Conservation (phyloP, 805 yeast genomes). For the Wickerhamiella parazyma region DNA sequence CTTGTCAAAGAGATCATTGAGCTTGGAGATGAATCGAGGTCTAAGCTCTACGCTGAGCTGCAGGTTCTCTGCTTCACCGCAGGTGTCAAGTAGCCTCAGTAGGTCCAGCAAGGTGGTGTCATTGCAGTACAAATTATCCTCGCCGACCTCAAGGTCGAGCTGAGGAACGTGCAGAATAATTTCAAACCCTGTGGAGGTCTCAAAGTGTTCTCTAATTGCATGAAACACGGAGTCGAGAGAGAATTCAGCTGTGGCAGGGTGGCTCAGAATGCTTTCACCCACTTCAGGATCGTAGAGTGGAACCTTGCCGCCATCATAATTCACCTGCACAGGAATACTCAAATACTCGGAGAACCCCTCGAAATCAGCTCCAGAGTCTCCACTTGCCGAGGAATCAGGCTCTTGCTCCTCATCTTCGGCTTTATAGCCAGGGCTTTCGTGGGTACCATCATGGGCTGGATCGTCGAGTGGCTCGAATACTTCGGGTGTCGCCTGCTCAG, state of each 20-base stretch:
- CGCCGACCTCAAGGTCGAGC: slow-evolving; percentile 18
- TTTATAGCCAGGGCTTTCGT: too few relatives aligned
- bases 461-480: too few relatives aligned
- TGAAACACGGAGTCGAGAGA: slow-evolving; percentile 15
- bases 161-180: slow-evolving; percentile 16
- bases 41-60: slow-evolving; percentile 12
- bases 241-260: neutral
- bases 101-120: slow-evolving; percentile 20
- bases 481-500: neutral
- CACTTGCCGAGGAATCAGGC: too few relatives aligned
- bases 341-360: too few relatives aligned
- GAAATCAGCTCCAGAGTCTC: too few relatives aligned
- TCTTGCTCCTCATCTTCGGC: too few relatives aligned
- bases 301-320: neutral
- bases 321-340: neutral
- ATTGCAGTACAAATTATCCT: slow-evolving; percentile 20
- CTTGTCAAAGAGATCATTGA: slow-evolving; percentile 14
- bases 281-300: neutral
- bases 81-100: slow-evolving; percentile 15
- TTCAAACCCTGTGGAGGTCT: slow-evolving; percentile 13
- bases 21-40: slow-evolving; percentile 16
- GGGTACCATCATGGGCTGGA: too few relatives aligned
- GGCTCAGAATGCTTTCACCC: neutral
- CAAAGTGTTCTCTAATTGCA: slow-evolving; percentile 10
- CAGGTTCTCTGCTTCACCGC: slow-evolving; percentile 10